Base-by-base conservation (phyloP, 2,329 filamentous ascomycete genomes). In the Dryadomyces sulphureus region DNA sequence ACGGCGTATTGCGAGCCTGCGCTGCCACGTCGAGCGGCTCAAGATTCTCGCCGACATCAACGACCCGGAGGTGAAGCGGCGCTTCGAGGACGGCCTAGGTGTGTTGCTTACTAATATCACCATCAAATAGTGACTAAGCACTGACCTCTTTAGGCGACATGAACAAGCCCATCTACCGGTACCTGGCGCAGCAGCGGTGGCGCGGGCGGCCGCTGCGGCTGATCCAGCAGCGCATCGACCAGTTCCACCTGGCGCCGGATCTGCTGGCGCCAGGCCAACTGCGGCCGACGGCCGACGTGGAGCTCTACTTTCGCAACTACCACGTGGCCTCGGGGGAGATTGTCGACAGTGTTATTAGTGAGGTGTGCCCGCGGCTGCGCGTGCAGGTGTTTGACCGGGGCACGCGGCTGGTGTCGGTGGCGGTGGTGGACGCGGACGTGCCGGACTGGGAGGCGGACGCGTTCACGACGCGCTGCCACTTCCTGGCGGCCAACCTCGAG, bases 41-140 rank as follows among this genome's bases (percentile, higher is more conserved):
- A 93, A 95, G 74, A 81, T 98, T 35, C 66, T 84, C 51, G 89
- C 88, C 21, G 92, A 98, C 59, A 88, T 94, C 63, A 96, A 96
- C 61, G 92, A 96, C 59, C 92, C 92, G 1, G 56, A 87, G 34
- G 86, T 96, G 50, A 95, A 95, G 76, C 85, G 87, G 65, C 81
- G 77, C 54, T 96, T 94, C 54, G 92, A 98, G 61, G 89, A 96
- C 63, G 88, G 89, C 21, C 64, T 81, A 56, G 88, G 90, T 94
- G 68, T 55, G 74, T 62, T 44, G 9, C 38, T 22, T 19, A 41
- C 25, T 38, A 9, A 27, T 30, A n/a, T 45, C 38, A 48, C 22
- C 25, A 22, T 41, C 46, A 6, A 17, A 24, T 41, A 8, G 11
- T 34, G 17, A n/a, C 7, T 21, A n/a, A 22, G 6, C 12, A 14